A percentile compares a stretch with the other conserved stretches of the same genome.
phyloP scores from a whole-genome alignment of 2,329 filamentous ascomycete species.

The Drechslerella stenobrocha region DNA sequence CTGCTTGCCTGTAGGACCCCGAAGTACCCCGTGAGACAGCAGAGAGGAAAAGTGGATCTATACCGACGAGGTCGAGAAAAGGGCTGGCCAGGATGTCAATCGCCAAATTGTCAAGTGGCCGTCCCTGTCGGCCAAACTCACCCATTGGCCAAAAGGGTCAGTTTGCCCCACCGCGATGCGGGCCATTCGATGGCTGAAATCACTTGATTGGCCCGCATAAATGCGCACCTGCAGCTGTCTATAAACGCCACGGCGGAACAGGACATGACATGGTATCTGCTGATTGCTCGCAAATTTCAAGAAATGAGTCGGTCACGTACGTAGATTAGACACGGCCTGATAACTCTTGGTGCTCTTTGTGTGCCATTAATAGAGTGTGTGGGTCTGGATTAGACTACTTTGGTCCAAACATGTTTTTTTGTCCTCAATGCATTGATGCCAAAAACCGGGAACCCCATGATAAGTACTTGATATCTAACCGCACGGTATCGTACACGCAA shows the following conservation, averaged over 20 bases:
- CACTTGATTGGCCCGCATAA: not conserved
- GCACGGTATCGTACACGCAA: not conserved
- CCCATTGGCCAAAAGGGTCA: not conserved
- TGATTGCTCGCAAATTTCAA: not conserved
- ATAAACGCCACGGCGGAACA: not conserved
- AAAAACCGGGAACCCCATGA: constrained; percentile 26
- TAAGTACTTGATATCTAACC: constrained; percentile 41
- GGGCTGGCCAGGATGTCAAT: too few species aligned
- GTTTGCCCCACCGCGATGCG: not conserved
- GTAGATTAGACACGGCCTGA: not conserved
- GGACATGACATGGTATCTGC: not conserved
- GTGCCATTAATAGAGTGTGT: not conserved
- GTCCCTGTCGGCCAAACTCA: not conserved
- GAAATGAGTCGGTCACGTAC: not conserved
- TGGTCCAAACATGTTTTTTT: constrained; percentile 26
- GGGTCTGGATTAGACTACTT: too few species aligned
- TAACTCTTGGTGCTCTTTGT: too few species aligned
- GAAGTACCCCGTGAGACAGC: too few species aligned
- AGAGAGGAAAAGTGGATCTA: too few species aligned
- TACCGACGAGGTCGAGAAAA: too few species aligned
- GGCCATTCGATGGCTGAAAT: not conserved
- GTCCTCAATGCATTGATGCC: constrained; percentile 35
- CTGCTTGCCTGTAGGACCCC: too few species aligned
- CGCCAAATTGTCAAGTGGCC: too few species aligned
- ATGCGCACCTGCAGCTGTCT: not conserved